Base-by-base conservation (phyloP, 2,329 filamentous ascomycete genomes). In the Phyllosticta paracitricarpa region DNA sequence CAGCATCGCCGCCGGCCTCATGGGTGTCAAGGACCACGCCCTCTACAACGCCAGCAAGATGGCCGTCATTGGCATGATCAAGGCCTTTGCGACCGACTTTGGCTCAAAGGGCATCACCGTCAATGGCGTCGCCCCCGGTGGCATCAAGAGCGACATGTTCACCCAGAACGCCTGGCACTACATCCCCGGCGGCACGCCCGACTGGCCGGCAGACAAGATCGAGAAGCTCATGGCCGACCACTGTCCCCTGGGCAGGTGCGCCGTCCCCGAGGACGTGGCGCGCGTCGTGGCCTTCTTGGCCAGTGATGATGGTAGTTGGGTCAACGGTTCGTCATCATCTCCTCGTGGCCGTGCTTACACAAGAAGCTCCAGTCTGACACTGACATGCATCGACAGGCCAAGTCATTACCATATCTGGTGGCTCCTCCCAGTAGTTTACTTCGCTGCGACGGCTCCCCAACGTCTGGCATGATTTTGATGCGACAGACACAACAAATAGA, bases 61-160 rank as follows among this genome's bases (percentile, higher is more conserved):
- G 72, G 86, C 87, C 28, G 84, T 89, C 62, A 87, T 89, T 70
- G 86, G 86, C 55, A 85, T 89, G 77, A 84, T 86, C 69, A 87
- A 87, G 74, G 81, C 82, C 26, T 88, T 89, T 68, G 83, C 86
- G 7, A 87, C 86, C 58, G 87, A 89, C 74, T 88, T 86, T 72
- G 87, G 87, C 62, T 79, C 79, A 68, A 81, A 82, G 68, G 81
- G 84, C 57, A 85, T 89, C 69, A 89, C 86, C 0, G 86, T 87
- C 74, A 89, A 89, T 68, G 86, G 85, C 65, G 85, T 89, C 55
- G 87, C 87, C 1, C 87, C 87, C 1, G 86, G 86, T 61, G 86
- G 86, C 54, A 85, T 89, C 77, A 87, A 89, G 81, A 85, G 81
- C 53, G 88, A 91, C 73, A 91, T 91, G 88, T 91, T 87, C 77